These are phyloP conservation scores for Ensete ventricosum DNA, from an alignment of 176 grass and related monocot genomes.

Conservation along the genomic window DNA sequence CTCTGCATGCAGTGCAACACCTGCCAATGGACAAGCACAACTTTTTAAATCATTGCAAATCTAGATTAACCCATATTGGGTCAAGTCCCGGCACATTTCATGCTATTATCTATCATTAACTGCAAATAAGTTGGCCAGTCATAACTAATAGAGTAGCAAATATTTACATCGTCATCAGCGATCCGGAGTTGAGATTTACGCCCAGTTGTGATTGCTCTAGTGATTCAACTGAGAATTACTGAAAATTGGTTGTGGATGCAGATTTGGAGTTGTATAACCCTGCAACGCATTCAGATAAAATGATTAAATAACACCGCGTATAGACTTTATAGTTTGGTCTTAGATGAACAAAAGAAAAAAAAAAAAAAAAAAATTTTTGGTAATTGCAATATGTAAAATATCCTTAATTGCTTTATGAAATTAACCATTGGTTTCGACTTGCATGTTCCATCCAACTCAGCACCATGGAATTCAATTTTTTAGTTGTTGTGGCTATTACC, in stretches of 20 bases:
- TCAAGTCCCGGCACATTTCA: neutral
- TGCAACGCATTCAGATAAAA: conserved; percentile 3
- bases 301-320: neutral
- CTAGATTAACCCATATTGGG: neutral
- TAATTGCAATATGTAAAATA: neutral
- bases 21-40: neutral
- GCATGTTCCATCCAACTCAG: neutral
- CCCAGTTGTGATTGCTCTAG: neutral
- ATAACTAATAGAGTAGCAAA: neutral
- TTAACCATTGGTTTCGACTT: too few relatives aligned
- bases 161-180: neutral
- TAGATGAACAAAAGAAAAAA: neutral
- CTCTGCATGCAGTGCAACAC: neutral
- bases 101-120: neutral
- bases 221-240: conserved; percentile 21
- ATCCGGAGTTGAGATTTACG: neutral
- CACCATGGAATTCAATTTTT: neutral
- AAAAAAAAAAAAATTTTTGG: neutral
- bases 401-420: neutral
- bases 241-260: neutral
- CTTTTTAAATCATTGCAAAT: neutral
- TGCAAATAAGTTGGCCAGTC: neutral
- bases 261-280: neutral
- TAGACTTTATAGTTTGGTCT: neutral
- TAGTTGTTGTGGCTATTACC: conserved; percentile 12